A percentile compares a stretch with the other conserved stretches of the same genome.
phyloP scores from a whole-genome alignment of 768 basidiomycete species.

The Boletus eberwhitei region DNA sequence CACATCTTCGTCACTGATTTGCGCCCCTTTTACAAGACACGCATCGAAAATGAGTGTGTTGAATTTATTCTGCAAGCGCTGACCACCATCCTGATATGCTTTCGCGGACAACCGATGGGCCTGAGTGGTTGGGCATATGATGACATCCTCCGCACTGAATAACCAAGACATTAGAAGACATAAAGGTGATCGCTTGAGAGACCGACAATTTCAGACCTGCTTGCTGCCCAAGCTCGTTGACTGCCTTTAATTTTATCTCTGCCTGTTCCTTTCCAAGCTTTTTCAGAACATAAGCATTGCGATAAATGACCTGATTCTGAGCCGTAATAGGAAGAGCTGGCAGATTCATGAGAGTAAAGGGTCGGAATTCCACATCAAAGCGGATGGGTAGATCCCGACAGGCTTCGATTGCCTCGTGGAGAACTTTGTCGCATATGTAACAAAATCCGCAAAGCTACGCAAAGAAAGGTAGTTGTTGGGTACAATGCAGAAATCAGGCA shows the following conservation, averaged over 20 bases:
- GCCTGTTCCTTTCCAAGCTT: conserved; percentile 27
- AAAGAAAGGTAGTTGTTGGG: neutral
- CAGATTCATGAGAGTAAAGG: conserved; percentile 23
- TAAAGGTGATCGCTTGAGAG: neutral
- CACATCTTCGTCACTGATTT: conserved; percentile 33
- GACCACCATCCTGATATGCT: conserved; percentile 38
- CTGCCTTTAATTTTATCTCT: conserved; percentile 23
- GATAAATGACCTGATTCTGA: conserved; percentile 5
- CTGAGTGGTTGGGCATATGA: conserved; percentile 35
- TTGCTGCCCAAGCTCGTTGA: conserved; percentile 23
- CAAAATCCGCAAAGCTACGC: conserved; percentile 34
- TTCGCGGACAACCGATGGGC: conserved; percentile 44
- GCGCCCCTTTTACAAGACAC: conserved; percentile 35
- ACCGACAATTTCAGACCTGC: conserved; percentile 25
- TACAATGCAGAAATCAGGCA: neutral
- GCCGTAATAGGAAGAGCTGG: neutral
- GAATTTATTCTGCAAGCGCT: conserved; percentile 34
- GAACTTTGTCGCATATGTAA: conserved; percentile 34
- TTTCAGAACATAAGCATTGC: conserved; percentile 19
- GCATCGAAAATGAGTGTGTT: conserved; percentile 38
- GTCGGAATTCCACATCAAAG: conserved; percentile 33
- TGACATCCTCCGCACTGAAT: conserved; percentile 35
- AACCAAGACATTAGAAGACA: neutral
- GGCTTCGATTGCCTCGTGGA: conserved; percentile 33
- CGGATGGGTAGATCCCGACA: conserved; percentile 28